Evolutionary conservation across 108 stramenopile genomes (phyloP), one percentile per base, ranked within the genome.

Genomic region (Hondaea fermentalgiana): DNA sequence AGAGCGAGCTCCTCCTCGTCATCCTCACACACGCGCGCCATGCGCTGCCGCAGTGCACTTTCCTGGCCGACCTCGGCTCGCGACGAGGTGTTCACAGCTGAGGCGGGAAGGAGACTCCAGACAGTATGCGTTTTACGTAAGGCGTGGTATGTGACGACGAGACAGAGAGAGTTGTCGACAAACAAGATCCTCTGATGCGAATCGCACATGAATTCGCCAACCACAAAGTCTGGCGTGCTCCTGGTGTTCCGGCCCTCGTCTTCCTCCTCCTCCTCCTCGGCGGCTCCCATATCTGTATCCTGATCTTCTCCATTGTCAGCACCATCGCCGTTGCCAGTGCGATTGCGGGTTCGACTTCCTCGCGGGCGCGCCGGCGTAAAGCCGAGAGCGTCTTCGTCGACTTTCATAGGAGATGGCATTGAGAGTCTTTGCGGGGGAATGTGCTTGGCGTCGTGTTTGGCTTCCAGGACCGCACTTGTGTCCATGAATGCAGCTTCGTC

Each of bases 171-270:
- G n/a, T 83, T 83, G 76, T 83, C 76, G 10, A 83, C 76, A 53
- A 83, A 83, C 17, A 83, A 45, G 28, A 83, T 83, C 0, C 51
- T 43, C 28, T 83, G 49, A 12, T 83, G 45, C n/a, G 76, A 16
- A 23, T 83, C 76, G 51, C 76, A 83, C 76, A 83, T 83, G 4
- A 83, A 83, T 53, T 83, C 76, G 19, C 76, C 76, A 55, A 83
- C 45, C 12, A 83, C 23, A 23, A 53, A 17, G 25, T 83, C 76
- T 6, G 76, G 10, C 35, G 35, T n/a, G 23, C 21, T 14, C 55
- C 16, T 8, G 14, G 55, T 8, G 25, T 17, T 14, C 64, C 17
- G 35, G 14, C 21, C 10, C 64, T 6, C 64, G 35, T 69, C 64
- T 6, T 69, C 42, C 21, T 23, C 55, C 14, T 69, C 64, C 14